Conservation (phyloP, 2,329 filamentous ascomycete genomes). For the Diaporthe destruens region DNA sequence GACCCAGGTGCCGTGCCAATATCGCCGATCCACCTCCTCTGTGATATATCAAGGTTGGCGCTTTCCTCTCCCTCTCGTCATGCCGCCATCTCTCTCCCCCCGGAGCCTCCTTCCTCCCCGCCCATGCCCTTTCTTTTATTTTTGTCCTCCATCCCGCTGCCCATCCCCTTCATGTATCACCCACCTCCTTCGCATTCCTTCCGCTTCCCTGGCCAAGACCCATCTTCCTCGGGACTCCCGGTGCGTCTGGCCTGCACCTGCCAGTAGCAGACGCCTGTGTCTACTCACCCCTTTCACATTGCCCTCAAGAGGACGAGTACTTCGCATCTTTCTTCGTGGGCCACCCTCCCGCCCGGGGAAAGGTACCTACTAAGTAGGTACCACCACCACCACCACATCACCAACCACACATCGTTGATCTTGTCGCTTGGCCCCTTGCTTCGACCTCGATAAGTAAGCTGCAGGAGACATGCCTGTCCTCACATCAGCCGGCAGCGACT, state of each 20-base stretch:
- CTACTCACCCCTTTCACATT: slow-evolving; percentile 2
- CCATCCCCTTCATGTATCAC: slow-evolving; percentile 28
- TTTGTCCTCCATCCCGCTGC: neutral
- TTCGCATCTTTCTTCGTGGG: slow-evolving; percentile 24
- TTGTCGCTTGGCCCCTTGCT: neutral
- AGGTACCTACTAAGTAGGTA: neutral
- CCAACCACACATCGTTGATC: neutral
- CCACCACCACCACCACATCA: neutral
- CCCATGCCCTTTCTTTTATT: neutral
- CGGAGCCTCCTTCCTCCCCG: slow-evolving; percentile 13
- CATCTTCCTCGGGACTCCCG: slow-evolving; percentile 15
- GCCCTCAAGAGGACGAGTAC: neutral
- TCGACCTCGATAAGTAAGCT: slow-evolving; percentile 17
- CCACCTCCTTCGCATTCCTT: slow-evolving; percentile 18
- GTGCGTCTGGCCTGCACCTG: slow-evolving; percentile 30
- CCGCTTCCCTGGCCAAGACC: slow-evolving; percentile 18
- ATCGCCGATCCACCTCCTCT: slow-evolving; percentile 35
- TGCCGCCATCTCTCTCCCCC: slow-evolving; percentile 25
- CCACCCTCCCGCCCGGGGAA: neutral
- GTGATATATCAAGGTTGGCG: slow-evolving; percentile 25
- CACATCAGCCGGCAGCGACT: slow-evolving; percentile 35
- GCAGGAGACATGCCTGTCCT: slow-evolving; percentile 38
- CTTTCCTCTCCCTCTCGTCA: slow-evolving; percentile 5
- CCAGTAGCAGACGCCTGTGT: slow-evolving; percentile 4
- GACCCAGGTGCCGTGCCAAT: neutral